These are phyloP conservation scores for Saitozyma podzolica DNA, from an alignment of 768 basidiomycete species.

Conservation along the genomic window DNA sequence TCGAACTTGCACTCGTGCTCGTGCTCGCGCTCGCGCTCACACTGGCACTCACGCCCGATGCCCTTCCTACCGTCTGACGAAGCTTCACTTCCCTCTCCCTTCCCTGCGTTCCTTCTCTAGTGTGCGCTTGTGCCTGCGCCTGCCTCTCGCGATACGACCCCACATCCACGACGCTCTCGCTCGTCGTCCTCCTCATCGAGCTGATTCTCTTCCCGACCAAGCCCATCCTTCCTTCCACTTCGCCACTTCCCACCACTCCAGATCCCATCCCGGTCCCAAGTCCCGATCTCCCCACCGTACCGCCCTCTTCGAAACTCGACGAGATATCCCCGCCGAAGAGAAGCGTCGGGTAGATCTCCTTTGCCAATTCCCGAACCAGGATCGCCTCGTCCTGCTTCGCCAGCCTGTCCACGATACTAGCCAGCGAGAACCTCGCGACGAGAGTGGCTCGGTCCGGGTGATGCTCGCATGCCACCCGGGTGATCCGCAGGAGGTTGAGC, in stretches of 20 bases:
- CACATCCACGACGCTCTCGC: constrained; percentile 9
- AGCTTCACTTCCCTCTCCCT: too few species aligned
- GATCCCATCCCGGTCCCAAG: background rate
- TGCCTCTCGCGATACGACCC: background rate
- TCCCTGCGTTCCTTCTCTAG: background rate
- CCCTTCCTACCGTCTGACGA: background rate
- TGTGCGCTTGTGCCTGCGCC: background rate
- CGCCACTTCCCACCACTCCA: background rate
- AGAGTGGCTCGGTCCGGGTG: constrained; percentile 80
- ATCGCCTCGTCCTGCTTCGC: constrained; percentile 86
- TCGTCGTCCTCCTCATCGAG: constrained; percentile 17
- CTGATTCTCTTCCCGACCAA: constrained; percentile 3
- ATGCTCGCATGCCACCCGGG: constrained; percentile 81
- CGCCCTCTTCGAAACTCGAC: background rate
- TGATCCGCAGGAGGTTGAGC: constrained; percentile 80
- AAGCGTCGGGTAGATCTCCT: constrained; percentile 46
- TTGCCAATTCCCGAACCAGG: constrained; percentile 69
- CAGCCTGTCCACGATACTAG: constrained; percentile 75
- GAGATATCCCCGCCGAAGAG: constrained; percentile 14
- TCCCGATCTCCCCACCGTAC: background rate
- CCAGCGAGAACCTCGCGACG: constrained; percentile 77
- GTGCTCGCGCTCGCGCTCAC: background rate
- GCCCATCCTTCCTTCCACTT: background rate
- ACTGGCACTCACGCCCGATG: background rate
- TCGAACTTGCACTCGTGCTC: background rate